Evolutionary conservation across 1,139 yeast genomes (phyloP).

Genomic region (Pichia sp.): DNA sequence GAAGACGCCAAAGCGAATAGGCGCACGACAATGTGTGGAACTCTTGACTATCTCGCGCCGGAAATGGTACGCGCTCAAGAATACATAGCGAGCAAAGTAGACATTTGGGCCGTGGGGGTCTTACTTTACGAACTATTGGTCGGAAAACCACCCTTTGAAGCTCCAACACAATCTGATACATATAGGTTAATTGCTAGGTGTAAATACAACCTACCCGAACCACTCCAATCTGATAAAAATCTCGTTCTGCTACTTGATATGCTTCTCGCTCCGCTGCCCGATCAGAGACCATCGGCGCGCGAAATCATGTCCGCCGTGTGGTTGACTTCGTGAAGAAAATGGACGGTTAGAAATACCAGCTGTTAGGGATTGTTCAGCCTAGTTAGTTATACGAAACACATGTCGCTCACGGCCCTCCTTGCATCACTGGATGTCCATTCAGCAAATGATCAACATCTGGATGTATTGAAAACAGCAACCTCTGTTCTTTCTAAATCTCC

Average conservation of each 20-base stretch:
- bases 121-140: slow-evolving; percentile 78
- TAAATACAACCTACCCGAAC: slow-evolving; percentile 6
- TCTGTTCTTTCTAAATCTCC: not conserved
- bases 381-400: not conserved
- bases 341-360: too few species aligned
- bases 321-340: not conserved
- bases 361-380: too few species aligned
- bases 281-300: not conserved
- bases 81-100: slow-evolving; percentile 35
- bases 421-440: not conserved
- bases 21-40: slow-evolving; percentile 87
- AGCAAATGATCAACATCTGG: slow-evolving; percentile 35
- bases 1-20: slow-evolving; percentile 15
- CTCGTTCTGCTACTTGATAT: not conserved
- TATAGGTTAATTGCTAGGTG: slow-evolving; percentile 57
- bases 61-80: slow-evolving; percentile 64
- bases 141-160: slow-evolving; percentile 89
- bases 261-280: not conserved
- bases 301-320: not conserved
- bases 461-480: slow-evolving; percentile 30
- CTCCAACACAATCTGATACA: slow-evolving; percentile 58
- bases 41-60: slow-evolving; percentile 90
- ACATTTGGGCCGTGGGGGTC: slow-evolving; percentile 90
- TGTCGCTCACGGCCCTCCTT: not conserved
- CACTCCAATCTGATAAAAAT: not conserved